These are phyloP conservation scores for Lecanicillium sp. DNA, from an alignment of 2,329 filamentous ascomycete genomes.

Conservation along the genomic window DNA sequence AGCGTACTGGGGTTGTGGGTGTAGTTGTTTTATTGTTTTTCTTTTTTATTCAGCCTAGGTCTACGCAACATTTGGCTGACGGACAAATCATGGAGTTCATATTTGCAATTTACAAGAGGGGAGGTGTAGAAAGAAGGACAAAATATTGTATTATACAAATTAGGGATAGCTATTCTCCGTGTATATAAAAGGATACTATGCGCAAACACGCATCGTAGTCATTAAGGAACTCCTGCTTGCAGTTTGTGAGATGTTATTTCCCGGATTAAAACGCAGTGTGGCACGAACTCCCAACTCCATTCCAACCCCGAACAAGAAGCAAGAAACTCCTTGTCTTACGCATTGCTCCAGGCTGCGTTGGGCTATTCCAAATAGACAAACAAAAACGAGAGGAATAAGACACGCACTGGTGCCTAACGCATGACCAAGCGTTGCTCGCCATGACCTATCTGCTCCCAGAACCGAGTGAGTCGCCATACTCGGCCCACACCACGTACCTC, in stretches of 20 bases:
- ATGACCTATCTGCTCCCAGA: constrained; percentile 57
- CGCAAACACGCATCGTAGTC: background rate
- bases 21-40: constrained; percentile 3
- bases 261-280: too few species aligned
- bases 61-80: background rate
- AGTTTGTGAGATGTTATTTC: too few species aligned
- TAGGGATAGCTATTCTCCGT: background rate
- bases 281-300: too few species aligned
- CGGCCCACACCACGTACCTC: constrained; percentile 48
- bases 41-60: background rate
- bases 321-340: too few species aligned
- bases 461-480: constrained; percentile 56
- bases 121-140: background rate
- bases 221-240: too few species aligned
- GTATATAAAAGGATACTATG: constrained; percentile 7
- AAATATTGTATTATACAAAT: constrained; percentile 7
- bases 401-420: constrained; percentile 11
- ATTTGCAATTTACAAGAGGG: background rate
- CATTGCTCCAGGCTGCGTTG: too few species aligned
- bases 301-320: background rate
- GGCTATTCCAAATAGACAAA: background rate
- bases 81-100: constrained; percentile 1
- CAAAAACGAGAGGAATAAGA: too few species aligned
- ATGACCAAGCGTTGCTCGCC: constrained; percentile 26
- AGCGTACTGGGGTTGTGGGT: too few species aligned